phyloP scores from a whole-genome alignment of 2,329 filamentous ascomycete genomes.

The Botrytis pseudocinerea region DNA sequence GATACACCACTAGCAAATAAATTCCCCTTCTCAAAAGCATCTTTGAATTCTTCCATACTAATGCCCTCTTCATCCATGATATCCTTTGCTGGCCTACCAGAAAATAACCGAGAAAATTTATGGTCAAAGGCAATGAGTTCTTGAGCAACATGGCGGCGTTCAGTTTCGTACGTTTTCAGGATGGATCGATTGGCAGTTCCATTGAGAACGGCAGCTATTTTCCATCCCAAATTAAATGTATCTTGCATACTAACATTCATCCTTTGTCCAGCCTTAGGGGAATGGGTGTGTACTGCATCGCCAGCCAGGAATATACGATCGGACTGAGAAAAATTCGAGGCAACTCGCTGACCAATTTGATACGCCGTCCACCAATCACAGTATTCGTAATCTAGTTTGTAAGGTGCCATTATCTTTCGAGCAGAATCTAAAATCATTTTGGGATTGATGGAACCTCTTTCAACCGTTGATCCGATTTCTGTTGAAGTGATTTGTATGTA shows the following conservation, averaged over 20 bases:
- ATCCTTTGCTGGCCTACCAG: constrained; percentile 54
- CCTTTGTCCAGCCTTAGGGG: constrained; percentile 63
- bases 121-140: constrained; percentile 67
- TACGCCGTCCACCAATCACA: constrained; percentile 65
- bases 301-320: constrained; percentile 54
- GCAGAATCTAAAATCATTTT: constrained; percentile 63
- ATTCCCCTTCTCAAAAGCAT: constrained; percentile 59
- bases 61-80: constrained; percentile 50
- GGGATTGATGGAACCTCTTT: constrained; percentile 63
- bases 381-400: constrained; percentile 63
- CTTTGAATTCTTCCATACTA: constrained; percentile 62
- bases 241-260: constrained; percentile 62
- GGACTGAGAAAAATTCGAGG: constrained; percentile 47
- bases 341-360: constrained; percentile 59
- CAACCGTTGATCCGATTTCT: constrained; percentile 42
- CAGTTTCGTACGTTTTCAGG: constrained; percentile 62
- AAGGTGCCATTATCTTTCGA: constrained; percentile 65
- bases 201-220: constrained; percentile 45
- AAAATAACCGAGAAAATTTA: constrained; percentile 56
- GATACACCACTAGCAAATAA: constrained; percentile 59
- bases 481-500: constrained; percentile 43
- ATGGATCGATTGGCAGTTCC: constrained; percentile 48
- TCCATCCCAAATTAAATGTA: constrained; percentile 65
- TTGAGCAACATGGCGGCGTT: constrained; percentile 62
- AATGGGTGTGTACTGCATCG: constrained; percentile 55